Conservation (phyloP, 306 rosid genomes). For the Begonia peltatifolia region DNA sequence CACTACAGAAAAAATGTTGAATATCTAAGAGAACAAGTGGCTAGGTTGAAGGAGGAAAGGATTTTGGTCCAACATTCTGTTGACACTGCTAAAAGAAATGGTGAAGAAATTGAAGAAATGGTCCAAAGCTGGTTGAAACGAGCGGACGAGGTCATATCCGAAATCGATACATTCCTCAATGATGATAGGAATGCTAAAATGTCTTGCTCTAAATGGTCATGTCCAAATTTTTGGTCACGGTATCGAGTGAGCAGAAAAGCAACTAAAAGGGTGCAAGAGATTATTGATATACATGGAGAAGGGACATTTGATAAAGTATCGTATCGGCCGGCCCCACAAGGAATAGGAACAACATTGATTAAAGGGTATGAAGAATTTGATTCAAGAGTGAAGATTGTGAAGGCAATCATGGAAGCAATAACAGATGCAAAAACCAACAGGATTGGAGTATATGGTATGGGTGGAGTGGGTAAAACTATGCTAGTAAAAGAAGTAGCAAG, state of each 20-base stretch:
- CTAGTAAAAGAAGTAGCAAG: constrained; percentile 7
- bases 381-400: constrained; percentile 7
- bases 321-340: background rate
- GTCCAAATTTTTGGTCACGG: constrained; percentile 1
- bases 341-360: background rate
- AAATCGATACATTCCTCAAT: background rate
- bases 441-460: constrained; percentile 13
- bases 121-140: constrained; percentile 7
- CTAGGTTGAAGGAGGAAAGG: background rate
- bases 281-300: background rate
- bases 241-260: constrained; percentile 9
- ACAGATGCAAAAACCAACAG: constrained; percentile 2
- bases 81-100: constrained; percentile 4
- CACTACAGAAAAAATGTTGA: constrained; percentile 6
- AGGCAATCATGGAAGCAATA: constrained; percentile 9
- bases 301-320: constrained; percentile 3
- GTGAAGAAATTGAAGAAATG: constrained; percentile 1
- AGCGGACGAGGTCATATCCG: background rate
- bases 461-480: constrained; percentile 17
- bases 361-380: constrained; percentile 8
- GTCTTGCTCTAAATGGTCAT: constrained; percentile 1
- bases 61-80: background rate
- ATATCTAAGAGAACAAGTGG: background rate
- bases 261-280: background rate
- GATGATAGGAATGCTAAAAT: background rate